phyloP scores from a whole-genome alignment of 1,284 basidiomycete genomes.

The Schizophyllum amplum region DNA sequence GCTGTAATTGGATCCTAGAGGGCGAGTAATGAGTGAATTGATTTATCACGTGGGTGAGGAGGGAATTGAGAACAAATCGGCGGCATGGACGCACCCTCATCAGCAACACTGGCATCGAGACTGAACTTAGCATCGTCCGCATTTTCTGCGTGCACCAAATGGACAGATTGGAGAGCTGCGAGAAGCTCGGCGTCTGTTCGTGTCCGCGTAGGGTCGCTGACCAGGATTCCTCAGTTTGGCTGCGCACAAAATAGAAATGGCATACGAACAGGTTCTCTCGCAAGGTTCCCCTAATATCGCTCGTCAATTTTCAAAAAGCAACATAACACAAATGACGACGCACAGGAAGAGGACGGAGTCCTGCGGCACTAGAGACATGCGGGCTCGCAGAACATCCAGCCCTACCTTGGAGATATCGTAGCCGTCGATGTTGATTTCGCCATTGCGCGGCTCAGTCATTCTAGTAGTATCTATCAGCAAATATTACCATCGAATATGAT shows the following conservation, averaged over 20 bases:
- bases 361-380: conserved; percentile 68
- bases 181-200: conserved; percentile 40
- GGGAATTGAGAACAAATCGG: too few relatives aligned
- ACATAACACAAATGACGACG: too few relatives aligned
- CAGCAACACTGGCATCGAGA: conserved; percentile 52
- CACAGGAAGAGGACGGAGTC: conserved; percentile 55
- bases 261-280: not conserved
- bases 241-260: not conserved
- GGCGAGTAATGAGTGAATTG: conserved; percentile 11
- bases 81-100: conserved; percentile 42
- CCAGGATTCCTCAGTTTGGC: not conserved
- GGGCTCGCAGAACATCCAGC: conserved; percentile 47
- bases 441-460: conserved; percentile 56
- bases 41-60: not conserved
- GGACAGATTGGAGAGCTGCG: conserved; percentile 46
- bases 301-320: too few relatives aligned
- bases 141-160: conserved; percentile 35
- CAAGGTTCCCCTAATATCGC: not conserved
- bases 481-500: not conserved
- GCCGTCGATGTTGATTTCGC: conserved; percentile 58
- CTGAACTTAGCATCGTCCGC: conserved; percentile 46
- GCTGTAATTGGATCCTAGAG: conserved; percentile 58
- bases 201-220: conserved; percentile 48
- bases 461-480: conserved; percentile 36
- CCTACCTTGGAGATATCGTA: conserved; percentile 50